Evolutionary conservation across 2,329 filamentous ascomycete genomes (phyloP).

Genomic region (Epichloe coenophiala): DNA sequence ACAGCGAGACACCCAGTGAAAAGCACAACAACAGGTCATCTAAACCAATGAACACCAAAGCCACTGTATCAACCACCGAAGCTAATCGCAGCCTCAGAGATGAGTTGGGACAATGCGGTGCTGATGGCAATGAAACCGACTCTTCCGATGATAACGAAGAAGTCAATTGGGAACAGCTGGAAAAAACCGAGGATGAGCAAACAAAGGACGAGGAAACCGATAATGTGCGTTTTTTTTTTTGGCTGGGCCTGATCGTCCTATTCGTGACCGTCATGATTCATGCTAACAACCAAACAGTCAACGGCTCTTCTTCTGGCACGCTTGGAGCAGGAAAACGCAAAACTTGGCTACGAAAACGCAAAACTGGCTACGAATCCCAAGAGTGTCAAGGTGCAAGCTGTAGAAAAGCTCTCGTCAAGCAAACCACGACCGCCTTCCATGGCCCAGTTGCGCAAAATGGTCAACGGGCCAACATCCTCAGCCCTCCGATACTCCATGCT

Average conservation of each 20-base stretch:
- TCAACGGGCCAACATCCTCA: constrained; percentile 60
- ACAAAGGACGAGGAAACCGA: constrained; percentile 62
- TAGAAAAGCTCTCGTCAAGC: constrained; percentile 34
- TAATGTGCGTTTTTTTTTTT: constrained; percentile 43
- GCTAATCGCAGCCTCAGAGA: constrained; percentile 20
- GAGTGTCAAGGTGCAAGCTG: constrained; percentile 43
- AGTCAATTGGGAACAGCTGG: constrained; percentile 78
- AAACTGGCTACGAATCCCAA: constrained; percentile 83
- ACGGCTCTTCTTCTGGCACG: constrained; percentile 78
- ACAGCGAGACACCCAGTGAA: neutral
- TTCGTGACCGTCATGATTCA: neutral
- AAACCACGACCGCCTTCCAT: constrained; percentile 77
- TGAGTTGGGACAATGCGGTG: constrained; percentile 20
- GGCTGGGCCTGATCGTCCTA: neutral
- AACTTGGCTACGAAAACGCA: constrained; percentile 64
- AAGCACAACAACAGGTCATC: neutral
- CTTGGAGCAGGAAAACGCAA: constrained; percentile 59
- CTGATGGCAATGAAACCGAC: constrained; percentile 15
- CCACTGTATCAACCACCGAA: constrained; percentile 16
- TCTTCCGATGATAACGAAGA: constrained; percentile 34
- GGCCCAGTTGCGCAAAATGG: constrained; percentile 72
- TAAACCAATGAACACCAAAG: constrained; percentile 11
- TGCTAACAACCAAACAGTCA: constrained; percentile 41
- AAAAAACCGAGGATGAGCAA: constrained; percentile 72
- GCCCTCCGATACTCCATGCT: constrained; percentile 77